Evolutionary conservation across 2,329 filamentous ascomycete species (phyloP).

Genomic region (Botrytis aclada): DNA sequence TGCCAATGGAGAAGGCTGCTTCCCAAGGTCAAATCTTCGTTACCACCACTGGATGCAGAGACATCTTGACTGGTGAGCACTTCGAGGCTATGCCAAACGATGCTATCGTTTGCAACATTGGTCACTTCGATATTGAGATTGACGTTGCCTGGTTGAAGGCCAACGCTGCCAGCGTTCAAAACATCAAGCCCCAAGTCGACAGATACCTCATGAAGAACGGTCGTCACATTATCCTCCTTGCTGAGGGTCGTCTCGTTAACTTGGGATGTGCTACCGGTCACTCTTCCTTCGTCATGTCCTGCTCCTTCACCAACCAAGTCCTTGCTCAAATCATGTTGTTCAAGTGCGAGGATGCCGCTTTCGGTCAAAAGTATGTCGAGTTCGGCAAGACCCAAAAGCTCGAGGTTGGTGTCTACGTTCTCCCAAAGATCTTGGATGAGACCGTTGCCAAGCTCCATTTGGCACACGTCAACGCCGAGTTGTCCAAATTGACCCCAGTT

Average conservation of each 20-base stretch:
- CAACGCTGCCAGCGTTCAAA: conserved; percentile 88
- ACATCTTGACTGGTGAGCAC: conserved; percentile 89
- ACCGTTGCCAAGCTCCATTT: conserved; percentile 95
- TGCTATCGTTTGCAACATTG: conserved; percentile 99
- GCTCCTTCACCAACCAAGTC: conserved; percentile 99
- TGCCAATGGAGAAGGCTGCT: conserved; percentile 96
- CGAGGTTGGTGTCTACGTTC: conserved; percentile 86
- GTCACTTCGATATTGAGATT: conserved; percentile 99
- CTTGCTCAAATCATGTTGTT: conserved; percentile 98
- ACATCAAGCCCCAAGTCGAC: conserved; percentile 99
- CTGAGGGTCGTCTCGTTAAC: conserved; percentile 98
- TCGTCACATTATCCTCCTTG: conserved; percentile 96
- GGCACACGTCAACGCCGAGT: conserved; percentile 89
- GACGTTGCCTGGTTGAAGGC: conserved; percentile 99
- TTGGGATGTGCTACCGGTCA: conserved; percentile 98
- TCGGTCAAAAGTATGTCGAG: conserved; percentile 92
- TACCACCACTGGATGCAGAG: conserved; percentile 98
- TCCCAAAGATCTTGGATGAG: conserved; percentile 99
- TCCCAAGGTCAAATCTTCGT: conserved; percentile 93
- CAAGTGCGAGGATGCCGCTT: conserved; percentile 86
- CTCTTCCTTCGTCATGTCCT: conserved; percentile 99
- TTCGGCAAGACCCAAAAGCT: conserved; percentile 92
- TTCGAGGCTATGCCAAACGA: conserved; percentile 97
- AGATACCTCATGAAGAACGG: conserved; percentile 92
- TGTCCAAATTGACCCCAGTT: conserved; percentile 76